Evolutionary conservation across 371 early-diverging fungal genomes (phyloP).

Genomic region (Lichtheimia corymbifera): DNA sequence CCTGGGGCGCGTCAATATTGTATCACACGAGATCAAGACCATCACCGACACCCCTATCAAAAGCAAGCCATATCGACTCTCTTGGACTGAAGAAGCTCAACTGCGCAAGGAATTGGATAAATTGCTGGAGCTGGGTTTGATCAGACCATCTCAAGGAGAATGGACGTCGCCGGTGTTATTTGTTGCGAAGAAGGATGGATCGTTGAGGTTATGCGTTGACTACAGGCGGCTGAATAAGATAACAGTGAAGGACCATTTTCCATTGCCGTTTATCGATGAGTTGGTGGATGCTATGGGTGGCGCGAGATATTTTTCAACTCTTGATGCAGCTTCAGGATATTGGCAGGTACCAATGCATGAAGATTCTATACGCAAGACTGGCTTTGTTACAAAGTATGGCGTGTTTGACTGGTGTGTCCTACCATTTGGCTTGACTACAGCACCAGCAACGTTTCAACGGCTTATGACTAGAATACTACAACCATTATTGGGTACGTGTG

Average conservation of each 20-base stretch:
- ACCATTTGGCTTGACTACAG: constrained; percentile 48
- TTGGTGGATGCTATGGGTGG: constrained; percentile 22
- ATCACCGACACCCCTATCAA: constrained; percentile 7
- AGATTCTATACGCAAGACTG: constrained; percentile 29
- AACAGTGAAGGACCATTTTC: constrained; percentile 35
- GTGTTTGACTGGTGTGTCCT: constrained; percentile 48
- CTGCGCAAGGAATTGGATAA: constrained; percentile 9
- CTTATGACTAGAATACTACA: neutral
- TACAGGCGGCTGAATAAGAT: constrained; percentile 44
- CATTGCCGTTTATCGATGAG: constrained; percentile 36
- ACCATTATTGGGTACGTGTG: constrained; percentile 16
- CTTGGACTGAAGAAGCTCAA: constrained; percentile 13
- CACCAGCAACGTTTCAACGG: constrained; percentile 41
- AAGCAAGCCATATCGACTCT: constrained; percentile 14
- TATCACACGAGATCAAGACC: neutral
- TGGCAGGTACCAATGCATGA: constrained; percentile 31
- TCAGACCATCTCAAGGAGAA: constrained; percentile 14
- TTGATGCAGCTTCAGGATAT: constrained; percentile 47
- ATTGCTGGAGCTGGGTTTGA: constrained; percentile 16
- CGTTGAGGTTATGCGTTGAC: constrained; percentile 38
- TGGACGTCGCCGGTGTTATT: constrained; percentile 46
- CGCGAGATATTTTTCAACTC: constrained; percentile 22
- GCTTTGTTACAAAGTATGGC: constrained; percentile 37
- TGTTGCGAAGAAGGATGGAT: constrained; percentile 48
- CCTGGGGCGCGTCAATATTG: neutral